phyloP scores from a whole-genome alignment of 352 stramenopile species.

The Globisporangium apiculatum region DNA sequence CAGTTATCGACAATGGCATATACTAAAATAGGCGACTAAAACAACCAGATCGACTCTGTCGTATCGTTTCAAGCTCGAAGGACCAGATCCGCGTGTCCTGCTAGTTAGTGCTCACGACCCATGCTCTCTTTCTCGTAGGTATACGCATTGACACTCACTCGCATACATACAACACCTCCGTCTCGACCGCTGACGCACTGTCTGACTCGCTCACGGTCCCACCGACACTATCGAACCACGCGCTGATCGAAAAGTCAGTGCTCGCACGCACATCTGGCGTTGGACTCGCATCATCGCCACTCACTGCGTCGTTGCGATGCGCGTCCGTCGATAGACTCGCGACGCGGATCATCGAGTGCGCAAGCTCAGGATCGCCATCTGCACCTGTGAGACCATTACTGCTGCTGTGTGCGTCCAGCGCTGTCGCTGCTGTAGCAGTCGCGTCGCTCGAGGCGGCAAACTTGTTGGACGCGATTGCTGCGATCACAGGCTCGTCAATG shows the following conservation, averaged over 20 bases:
- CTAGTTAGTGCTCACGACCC: neutral
- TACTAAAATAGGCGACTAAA: too few relatives aligned
- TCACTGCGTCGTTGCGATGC: neutral
- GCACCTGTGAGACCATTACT: too few relatives aligned
- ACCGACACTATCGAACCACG: constrained; percentile 20
- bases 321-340: neutral
- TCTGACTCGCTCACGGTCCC: too few relatives aligned
- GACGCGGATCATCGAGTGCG: constrained; percentile 14
- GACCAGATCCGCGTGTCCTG: too few relatives aligned
- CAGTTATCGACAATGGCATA: too few relatives aligned
- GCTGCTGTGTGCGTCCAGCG: neutral
- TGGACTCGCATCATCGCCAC: neutral
- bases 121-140: neutral
- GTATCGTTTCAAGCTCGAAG: neutral
- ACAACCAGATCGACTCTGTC: too few relatives aligned
- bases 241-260: constrained; percentile 27
- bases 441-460: constrained; percentile 2
- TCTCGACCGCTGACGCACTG: neutral
- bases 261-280: constrained; percentile 27
- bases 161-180: neutral
- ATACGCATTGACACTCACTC: neutral
- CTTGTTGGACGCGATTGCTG: constrained; percentile 9
- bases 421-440: neutral
- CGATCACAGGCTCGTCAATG: neutral
- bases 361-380: too few relatives aligned